These are phyloP conservation scores for Cornus controversa DNA, from an alignment of 148 eudicot genomes.

Conservation along the genomic window DNA sequence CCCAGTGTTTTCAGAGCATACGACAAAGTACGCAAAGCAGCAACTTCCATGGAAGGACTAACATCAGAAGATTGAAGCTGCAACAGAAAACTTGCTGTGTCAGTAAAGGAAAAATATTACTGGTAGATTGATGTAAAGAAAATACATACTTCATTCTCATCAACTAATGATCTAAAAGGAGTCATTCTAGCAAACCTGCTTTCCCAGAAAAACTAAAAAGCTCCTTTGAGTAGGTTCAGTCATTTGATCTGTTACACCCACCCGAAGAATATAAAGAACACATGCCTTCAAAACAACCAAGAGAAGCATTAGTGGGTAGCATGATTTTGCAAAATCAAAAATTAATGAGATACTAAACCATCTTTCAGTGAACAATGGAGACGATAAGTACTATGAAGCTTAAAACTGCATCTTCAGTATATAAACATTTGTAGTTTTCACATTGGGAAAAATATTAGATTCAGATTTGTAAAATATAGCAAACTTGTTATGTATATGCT, in stretches of 20 bases:
- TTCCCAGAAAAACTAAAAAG: constrained; percentile 75
- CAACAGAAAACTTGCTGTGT: constrained; percentile 18
- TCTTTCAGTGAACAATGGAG: neutral
- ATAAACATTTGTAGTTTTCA: neutral
- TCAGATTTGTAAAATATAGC: too few relatives aligned
- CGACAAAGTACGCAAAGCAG: constrained; percentile 83
- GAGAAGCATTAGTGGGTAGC: constrained; percentile 31
- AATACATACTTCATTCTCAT: neutral
- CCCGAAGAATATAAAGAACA: constrained; percentile 91
- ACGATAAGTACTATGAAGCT: neutral
- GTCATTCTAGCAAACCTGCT: constrained; percentile 61
- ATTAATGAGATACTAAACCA: constrained; percentile 1
- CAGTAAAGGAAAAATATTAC: constrained; percentile 7
- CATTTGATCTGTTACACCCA: constrained; percentile 95
- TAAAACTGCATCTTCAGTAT: neutral
- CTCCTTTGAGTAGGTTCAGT: constrained; percentile 96
- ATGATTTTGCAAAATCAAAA: constrained; percentile 4
- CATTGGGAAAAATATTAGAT: neutral
- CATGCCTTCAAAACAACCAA: constrained; percentile 79
- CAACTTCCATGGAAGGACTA: constrained; percentile 75
- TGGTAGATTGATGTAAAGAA: constrained; percentile 1
- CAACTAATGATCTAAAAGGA: constrained; percentile 10
- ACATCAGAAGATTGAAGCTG: constrained; percentile 85
- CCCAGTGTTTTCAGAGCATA: constrained; percentile 84
- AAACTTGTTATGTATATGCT: neutral